Evolutionary conservation across 2,329 filamentous ascomycete genomes (phyloP).

Genomic region (Aspergillus udagawae): DNA sequence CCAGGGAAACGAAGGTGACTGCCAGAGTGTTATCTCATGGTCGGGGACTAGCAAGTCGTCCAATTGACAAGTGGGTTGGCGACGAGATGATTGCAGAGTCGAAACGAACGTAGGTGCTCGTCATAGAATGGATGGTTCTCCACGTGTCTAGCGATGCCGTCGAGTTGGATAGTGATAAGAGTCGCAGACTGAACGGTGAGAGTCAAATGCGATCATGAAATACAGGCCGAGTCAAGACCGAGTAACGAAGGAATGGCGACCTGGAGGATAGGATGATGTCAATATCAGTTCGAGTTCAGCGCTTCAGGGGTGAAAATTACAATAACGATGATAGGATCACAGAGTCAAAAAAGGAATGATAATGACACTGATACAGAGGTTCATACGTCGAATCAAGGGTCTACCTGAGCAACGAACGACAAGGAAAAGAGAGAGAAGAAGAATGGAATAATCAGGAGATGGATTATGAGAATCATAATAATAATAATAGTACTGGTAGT

Average conservation of each 20-base stretch:
- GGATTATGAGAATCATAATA: background rate
- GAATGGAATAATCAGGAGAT: background rate
- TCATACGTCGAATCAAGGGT: background rate
- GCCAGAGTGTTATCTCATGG: conserved; percentile 37
- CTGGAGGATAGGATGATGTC: conserved; percentile 9
- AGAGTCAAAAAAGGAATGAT: conserved; percentile 5
- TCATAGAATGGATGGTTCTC: background rate
- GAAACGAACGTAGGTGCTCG: background rate
- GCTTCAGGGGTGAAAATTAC: conserved; percentile 7
- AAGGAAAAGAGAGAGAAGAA: background rate
- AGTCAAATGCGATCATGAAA: background rate
- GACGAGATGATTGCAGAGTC: conserved; percentile 1
- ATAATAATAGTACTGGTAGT: background rate
- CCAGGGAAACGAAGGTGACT: conserved; percentile 26
- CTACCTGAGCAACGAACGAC: background rate
- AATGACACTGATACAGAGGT: background rate
- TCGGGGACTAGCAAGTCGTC: conserved; percentile 9
- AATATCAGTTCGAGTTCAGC: conserved; percentile 10
- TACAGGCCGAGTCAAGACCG: background rate
- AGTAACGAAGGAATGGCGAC: conserved; percentile 14
- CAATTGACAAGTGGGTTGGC: conserved; percentile 3
- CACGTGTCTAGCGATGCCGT: background rate
- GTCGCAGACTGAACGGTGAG: background rate
- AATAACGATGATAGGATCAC: conserved; percentile 1
- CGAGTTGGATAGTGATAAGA: background rate